Percentiles rank a stretch among this genome's conserved stretches.
Conservation (phyloP, 2,329 filamentous ascomycete genomes). For the Didymella pomorum region DNA sequence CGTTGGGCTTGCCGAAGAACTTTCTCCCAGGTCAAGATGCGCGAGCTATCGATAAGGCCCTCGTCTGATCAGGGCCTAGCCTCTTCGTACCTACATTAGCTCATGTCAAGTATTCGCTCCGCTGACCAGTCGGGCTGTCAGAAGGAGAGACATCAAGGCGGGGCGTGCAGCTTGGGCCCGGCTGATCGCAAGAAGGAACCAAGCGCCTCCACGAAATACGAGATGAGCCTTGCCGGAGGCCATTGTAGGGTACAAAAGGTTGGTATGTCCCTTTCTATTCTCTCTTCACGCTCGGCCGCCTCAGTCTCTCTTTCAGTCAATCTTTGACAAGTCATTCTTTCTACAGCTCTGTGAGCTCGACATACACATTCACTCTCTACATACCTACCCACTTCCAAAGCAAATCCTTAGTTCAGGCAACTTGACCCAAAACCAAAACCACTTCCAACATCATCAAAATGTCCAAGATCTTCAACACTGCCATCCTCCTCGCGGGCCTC, state of each 20-base stretch:
- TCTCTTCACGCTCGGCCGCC: conserved; percentile 20
- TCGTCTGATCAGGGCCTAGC: conserved; percentile 12
- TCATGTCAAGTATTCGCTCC: conserved; percentile 14
- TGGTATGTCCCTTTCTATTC: not conserved
- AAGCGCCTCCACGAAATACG: conserved; percentile 12
- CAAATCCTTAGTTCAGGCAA: conserved; percentile 18
- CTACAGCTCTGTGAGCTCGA: conserved; percentile 44
- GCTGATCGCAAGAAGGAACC: conserved; percentile 13
- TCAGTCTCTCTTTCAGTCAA: conserved; percentile 39
- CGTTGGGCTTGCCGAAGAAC: conserved; percentile 11
- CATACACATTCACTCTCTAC: conserved; percentile 27
- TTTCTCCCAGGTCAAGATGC: conserved; percentile 6
- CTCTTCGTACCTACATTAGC: conserved; percentile 24
- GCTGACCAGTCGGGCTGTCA: conserved; percentile 14
- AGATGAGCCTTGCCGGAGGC: conserved; percentile 6
- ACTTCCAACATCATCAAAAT: conserved; percentile 24
- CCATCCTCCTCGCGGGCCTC: conserved; percentile 39
- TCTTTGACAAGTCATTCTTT: conserved; percentile 40
- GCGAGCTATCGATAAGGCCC: conserved; percentile 21
- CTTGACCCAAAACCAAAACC: conserved; percentile 8
- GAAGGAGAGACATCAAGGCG: conserved; percentile 3
- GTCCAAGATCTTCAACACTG: conserved; percentile 42
- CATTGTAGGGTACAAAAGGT: conserved; percentile 18
- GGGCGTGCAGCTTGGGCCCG: conserved; percentile 18
- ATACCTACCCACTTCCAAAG: conserved; percentile 7